Evolutionary conservation across 2,329 filamentous ascomycete species (phyloP).

Genomic region (Cladosporium sp.): DNA sequence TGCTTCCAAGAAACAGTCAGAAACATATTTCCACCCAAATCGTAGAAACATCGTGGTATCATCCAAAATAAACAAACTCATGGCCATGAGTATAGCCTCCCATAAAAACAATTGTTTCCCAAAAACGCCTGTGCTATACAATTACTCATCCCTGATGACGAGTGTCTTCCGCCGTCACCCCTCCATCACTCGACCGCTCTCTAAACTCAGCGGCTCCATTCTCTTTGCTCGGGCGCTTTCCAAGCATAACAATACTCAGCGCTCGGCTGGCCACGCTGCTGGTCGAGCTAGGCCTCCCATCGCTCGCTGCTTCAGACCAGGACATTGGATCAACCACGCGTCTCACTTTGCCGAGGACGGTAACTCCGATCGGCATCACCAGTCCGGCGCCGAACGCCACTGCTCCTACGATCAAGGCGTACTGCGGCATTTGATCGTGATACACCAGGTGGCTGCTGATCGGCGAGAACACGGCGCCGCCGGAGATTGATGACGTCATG

Average conservation of each 20-base stretch:
- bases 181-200: conserved; percentile 25
- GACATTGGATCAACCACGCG: conserved; percentile 48
- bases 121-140: not conserved
- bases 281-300: conserved; percentile 30
- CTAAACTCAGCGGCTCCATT: conserved; percentile 29
- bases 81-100: not conserved
- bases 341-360: conserved; percentile 49
- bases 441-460: conserved; percentile 52
- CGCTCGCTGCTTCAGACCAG: conserved; percentile 25
- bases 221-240: conserved; percentile 30
- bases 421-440: conserved; percentile 46
- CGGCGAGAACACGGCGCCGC: conserved; percentile 58
- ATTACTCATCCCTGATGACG: not conserved
- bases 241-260: conserved; percentile 36
- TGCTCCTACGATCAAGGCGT: conserved; percentile 56
- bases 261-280: conserved; percentile 36
- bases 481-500: conserved; percentile 57
- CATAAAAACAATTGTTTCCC: not conserved
- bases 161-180: not conserved
- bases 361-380: conserved; percentile 59
- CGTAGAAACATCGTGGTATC: conserved; percentile 13
- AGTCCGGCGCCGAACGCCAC: conserved; percentile 54
- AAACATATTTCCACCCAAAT: not conserved
- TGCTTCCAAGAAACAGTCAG: not conserved
- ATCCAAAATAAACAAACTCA: conserved; percentile 3